These are phyloP conservation scores for Drechslerella coelobrocha DNA, from an alignment of 2,329 filamentous ascomycete genomes.

Conservation along the genomic window DNA sequence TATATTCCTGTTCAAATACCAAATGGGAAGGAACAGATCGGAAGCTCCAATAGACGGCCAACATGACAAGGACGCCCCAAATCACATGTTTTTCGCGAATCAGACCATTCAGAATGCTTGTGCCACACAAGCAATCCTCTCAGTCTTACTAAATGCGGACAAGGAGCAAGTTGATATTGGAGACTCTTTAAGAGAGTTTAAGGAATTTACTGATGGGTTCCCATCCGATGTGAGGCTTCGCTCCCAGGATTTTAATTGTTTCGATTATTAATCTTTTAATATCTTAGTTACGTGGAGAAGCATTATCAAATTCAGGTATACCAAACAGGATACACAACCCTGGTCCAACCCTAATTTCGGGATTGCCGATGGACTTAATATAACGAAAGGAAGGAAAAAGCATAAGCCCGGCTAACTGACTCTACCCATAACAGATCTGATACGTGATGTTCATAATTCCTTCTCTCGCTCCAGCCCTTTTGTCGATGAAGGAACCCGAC, in stretches of 20 bases:
- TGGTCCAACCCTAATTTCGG: slow-evolving; percentile 36
- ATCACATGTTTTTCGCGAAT: slow-evolving; percentile 87
- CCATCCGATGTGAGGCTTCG: slow-evolving; percentile 66
- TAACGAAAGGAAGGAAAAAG: neutral
- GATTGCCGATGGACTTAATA: slow-evolving; percentile 15
- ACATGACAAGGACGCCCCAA: slow-evolving; percentile 77
- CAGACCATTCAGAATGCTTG: slow-evolving; percentile 99
- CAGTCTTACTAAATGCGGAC: slow-evolving; percentile 85
- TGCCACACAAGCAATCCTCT: slow-evolving; percentile 92
- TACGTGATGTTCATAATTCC: slow-evolving; percentile 83
- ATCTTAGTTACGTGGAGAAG: slow-evolving; percentile 69
- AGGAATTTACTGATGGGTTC: slow-evolving; percentile 84
- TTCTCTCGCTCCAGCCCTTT: slow-evolving; percentile 90
- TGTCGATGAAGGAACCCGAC: slow-evolving; percentile 76
- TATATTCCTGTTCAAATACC: slow-evolving; percentile 99
- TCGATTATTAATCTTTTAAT: slow-evolving; percentile 38
- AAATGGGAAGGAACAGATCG: slow-evolving; percentile 71
- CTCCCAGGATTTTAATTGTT: slow-evolving; percentile 7
- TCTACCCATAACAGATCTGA: slow-evolving; percentile 59
- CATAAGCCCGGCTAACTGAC: slow-evolving; percentile 15
- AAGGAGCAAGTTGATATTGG: slow-evolving; percentile 72
- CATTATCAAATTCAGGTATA: slow-evolving; percentile 69
- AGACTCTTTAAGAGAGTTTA: slow-evolving; percentile 74
- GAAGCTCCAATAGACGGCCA: slow-evolving; percentile 74
- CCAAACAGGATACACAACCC: slow-evolving; percentile 2